Evolutionary conservation across 305 asterid species (phyloP).

Genomic region (Solanum hybrid): DNA sequence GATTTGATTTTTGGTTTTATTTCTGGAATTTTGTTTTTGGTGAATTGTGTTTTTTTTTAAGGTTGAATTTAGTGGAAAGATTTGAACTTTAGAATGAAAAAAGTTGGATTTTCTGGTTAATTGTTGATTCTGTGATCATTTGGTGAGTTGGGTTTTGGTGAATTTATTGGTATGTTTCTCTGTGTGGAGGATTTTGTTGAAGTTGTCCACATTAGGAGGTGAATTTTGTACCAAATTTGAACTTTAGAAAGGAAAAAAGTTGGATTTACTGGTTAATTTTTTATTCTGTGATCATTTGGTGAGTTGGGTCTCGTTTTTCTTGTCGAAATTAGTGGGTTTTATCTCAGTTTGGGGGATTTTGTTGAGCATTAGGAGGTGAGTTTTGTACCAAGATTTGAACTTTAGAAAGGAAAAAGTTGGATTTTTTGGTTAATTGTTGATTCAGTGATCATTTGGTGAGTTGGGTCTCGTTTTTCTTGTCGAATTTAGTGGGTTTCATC

Average conservation of each 20-base stretch:
- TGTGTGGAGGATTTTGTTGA: background rate
- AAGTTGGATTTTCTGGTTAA: background rate
- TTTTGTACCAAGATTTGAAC: background rate
- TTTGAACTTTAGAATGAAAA: background rate
- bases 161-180: background rate
- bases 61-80: background rate
- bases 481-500: background rate
- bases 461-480: conserved; percentile 6
- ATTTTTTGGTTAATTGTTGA: background rate
- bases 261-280: background rate
- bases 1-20: background rate
- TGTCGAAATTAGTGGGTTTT: background rate
- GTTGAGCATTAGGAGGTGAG: background rate
- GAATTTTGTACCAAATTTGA: background rate
- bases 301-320: conserved; percentile 12
- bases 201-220: background rate
- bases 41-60: background rate
- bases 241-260: background rate
- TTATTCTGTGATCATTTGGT: background rate
- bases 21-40: background rate
- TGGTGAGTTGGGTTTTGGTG: conserved; percentile 14
- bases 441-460: background rate
- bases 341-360: background rate
- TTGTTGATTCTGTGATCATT: conserved; percentile 8
- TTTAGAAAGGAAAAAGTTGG: background rate